Base-by-base conservation (phyloP, 495 filamentous ascomycete species). In the Pseudevernia furfuracea region DNA sequence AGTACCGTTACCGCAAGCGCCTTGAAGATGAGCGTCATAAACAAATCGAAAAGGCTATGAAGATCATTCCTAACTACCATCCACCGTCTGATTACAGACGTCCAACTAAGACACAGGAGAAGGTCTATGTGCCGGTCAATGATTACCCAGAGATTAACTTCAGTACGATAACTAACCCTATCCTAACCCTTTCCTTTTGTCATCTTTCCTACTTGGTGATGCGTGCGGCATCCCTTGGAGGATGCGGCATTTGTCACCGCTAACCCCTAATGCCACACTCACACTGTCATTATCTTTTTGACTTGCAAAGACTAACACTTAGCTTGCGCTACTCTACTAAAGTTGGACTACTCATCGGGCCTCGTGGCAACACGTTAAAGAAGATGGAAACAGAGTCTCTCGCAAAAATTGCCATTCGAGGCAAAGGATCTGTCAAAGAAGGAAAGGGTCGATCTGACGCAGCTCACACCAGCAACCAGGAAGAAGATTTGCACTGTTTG, bases 131-230 rank as follows among this genome's bases (percentile, higher is more conserved):
- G 74, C 94, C 94, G 72, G 94, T 98, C 80, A 97, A 97, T 87
- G 95, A 99, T 78, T 99, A 99, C 80, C 95, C 95, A 83, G 95
- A 97, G 79, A 97, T 99, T 89, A 99, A 99, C 89, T 99, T 97
- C 90, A 97, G 94, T 98, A 96, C 90, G 92, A 93, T 92, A 89
- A 87, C 91, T 95, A 96, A 96, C 91, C 92, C 90, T 91, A 87
- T 85, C 84, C 81, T 88, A 83, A 88, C 84, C 73, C 72, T 80
- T 76, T 77, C 75, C 72, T 73, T 75, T 66, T 71, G 74, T 76
- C 75, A 65, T 77, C 71, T 78, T 77, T 75, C 76, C 76, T 73
- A 71, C 78, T 68, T 79, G 78, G 75, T 80, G 57, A 70, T 74
- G 73, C 70, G 48, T 69, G 69, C 63, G 67, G 71, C 72, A 73